phyloP scores from a whole-genome alignment of 176 grass and related monocot species.

The Zea mays region DNA sequence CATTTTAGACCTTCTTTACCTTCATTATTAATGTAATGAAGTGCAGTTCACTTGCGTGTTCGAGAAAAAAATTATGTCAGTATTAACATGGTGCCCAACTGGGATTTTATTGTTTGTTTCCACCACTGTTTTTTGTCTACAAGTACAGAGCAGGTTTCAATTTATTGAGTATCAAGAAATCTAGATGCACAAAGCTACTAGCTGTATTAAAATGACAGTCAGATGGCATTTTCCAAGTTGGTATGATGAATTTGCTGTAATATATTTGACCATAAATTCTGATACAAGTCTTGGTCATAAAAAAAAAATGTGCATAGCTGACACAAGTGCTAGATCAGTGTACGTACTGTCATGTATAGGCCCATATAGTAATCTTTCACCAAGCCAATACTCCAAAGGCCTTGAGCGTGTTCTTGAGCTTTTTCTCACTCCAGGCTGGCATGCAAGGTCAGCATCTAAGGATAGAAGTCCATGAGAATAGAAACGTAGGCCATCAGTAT shows the following conservation, averaged over 20 bases:
- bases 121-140: constrained; percentile 1
- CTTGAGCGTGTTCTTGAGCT: constrained; percentile 72
- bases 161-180: background rate
- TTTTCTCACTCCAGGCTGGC: constrained; percentile 50
- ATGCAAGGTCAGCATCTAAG: constrained; percentile 52
- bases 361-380: constrained; percentile 74
- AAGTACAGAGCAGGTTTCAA: constrained; percentile 3
- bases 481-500: constrained; percentile 30
- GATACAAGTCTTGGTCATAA: constrained; percentile 13
- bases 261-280: constrained; percentile 21
- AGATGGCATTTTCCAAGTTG: constrained; percentile 3
- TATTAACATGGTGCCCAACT: too few species aligned
- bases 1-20: too few species aligned
- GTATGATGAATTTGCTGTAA: constrained; percentile 10
- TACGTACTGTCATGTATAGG: constrained; percentile 78
- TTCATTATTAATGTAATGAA: too few species aligned
- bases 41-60: too few species aligned
- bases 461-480: constrained; percentile 32
- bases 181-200: constrained; percentile 22
- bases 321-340: constrained; percentile 2
- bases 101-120: too few species aligned
- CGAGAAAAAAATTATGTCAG: too few species aligned
- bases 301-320: background rate
- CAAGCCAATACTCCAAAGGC: constrained; percentile 73
- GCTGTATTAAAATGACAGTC: background rate